Percentiles rank a stretch among this genome's conserved stretches.
Conservation (phyloP, 805 yeast genomes). For the Wickerhamomyces pijperi region DNA sequence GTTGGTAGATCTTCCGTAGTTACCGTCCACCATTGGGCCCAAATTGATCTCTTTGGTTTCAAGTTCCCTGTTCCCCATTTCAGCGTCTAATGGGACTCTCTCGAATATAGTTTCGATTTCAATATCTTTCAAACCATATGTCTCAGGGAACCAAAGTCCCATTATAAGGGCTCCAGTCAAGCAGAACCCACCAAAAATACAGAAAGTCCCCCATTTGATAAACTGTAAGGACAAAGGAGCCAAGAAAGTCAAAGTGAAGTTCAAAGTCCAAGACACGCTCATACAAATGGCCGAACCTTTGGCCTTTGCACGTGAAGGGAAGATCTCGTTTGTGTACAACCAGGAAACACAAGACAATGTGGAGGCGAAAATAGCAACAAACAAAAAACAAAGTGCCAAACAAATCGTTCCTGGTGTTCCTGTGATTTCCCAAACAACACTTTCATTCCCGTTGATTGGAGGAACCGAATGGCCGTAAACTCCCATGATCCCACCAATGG, state of each 20-base stretch:
- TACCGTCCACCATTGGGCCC: too few species aligned
- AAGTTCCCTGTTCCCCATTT: neutral
- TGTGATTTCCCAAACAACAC: conserved; percentile 24
- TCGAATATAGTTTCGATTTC: conserved; percentile 18
- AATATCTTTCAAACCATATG: conserved; percentile 20
- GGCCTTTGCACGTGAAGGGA: conserved; percentile 32
- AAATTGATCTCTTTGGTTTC: neutral
- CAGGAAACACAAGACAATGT: conserved; percentile 36
- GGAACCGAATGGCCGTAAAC: conserved; percentile 23
- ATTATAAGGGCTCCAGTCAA: conserved; percentile 22
- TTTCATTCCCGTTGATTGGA: conserved; percentile 22
- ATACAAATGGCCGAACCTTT: conserved; percentile 36
- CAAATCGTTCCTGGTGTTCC: conserved; percentile 30
- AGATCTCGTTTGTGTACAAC: conserved; percentile 39
- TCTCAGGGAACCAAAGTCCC: conserved; percentile 32
- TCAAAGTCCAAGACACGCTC: conserved; percentile 33
- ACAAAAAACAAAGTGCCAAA: conserved; percentile 31
- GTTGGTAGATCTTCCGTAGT: too few species aligned
- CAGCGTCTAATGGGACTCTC: neutral
- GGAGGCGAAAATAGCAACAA: conserved; percentile 35
- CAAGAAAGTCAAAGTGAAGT: conserved; percentile 25
- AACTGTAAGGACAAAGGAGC: conserved; percentile 28
- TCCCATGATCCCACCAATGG: conserved; percentile 26
- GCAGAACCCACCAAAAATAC: conserved; percentile 25
- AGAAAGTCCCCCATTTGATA: conserved; percentile 29